A percentile compares a stretch with the other conserved stretches of the same genome.
These are phyloP conservation scores for Talaromyces sp. DNA, from an alignment of 2,329 filamentous ascomycete genomes.

Conservation along the genomic window DNA sequence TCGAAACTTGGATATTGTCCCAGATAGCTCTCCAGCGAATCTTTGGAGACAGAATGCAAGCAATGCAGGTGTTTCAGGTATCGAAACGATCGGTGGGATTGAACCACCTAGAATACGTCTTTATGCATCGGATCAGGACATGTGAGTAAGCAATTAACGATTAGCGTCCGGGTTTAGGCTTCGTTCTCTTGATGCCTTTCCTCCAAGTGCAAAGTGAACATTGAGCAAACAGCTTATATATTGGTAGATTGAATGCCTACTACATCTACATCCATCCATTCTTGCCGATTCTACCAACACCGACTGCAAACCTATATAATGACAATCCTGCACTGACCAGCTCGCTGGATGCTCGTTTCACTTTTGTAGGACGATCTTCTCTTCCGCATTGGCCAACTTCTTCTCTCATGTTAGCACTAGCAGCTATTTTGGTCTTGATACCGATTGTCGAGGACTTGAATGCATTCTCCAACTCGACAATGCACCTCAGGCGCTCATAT, in stretches of 20 bases:
- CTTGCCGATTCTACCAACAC: not conserved
- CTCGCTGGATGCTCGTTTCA: not conserved
- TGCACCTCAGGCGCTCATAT: not conserved
- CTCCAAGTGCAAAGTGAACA: not conserved
- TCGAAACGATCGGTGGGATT: not conserved
- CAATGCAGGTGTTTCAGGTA: not conserved
- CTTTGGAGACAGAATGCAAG: not conserved
- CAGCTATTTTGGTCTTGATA: not conserved
- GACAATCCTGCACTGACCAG: not conserved
- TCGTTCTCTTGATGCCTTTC: not conserved
- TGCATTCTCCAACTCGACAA: not conserved
- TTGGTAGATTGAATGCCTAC: not conserved
- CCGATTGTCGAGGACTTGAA: not conserved
- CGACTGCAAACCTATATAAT: not conserved
- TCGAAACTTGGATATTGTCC: not conserved
- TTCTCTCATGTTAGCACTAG: not conserved
- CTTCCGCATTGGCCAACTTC: not conserved
- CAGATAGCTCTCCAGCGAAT: not conserved
- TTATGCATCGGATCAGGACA: not conserved
- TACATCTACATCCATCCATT: not conserved
- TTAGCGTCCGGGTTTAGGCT: no score
- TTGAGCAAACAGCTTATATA: no score
- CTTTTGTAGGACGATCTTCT: not conserved
- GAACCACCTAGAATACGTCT: not conserved
- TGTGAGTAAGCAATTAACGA: not conserved